These are phyloP conservation scores for Irpex sp. DNA, from an alignment of 1,284 basidiomycete species.

Conservation along the genomic window DNA sequence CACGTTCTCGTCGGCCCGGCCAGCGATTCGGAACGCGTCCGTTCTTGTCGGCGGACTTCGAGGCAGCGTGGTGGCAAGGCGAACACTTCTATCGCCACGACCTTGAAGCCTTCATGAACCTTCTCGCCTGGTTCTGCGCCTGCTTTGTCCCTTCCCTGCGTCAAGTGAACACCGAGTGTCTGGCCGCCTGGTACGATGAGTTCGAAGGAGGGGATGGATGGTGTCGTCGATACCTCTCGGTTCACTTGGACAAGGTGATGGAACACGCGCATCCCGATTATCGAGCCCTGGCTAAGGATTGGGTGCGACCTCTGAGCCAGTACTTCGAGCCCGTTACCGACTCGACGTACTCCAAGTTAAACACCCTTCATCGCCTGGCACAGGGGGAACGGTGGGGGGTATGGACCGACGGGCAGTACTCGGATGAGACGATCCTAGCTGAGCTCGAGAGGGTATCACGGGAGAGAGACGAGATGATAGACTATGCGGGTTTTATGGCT, in stretches of 20 bases:
- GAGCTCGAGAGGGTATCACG: neutral
- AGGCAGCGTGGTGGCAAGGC: constrained; percentile 6
- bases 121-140: constrained; percentile 8
- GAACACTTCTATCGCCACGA: constrained; percentile 8
- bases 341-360: neutral
- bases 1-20: neutral
- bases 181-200: neutral
- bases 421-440: neutral
- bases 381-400: neutral
- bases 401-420: neutral
- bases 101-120: constrained; percentile 8
- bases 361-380: neutral
- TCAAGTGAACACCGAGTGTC: neutral
- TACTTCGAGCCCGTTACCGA: neutral
- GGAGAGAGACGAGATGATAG: neutral
- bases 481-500: neutral
- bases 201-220: neutral
- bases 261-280: neutral
- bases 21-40: neutral
- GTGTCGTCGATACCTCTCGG: neutral
- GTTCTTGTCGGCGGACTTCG: constrained; percentile 6
- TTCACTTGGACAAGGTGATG: neutral
- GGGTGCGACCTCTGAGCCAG: neutral
- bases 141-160: neutral
- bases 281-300: neutral